These are phyloP conservation scores for Arachis stenosperma DNA, from an alignment of 306 rosid species.

Conservation along the genomic window DNA sequence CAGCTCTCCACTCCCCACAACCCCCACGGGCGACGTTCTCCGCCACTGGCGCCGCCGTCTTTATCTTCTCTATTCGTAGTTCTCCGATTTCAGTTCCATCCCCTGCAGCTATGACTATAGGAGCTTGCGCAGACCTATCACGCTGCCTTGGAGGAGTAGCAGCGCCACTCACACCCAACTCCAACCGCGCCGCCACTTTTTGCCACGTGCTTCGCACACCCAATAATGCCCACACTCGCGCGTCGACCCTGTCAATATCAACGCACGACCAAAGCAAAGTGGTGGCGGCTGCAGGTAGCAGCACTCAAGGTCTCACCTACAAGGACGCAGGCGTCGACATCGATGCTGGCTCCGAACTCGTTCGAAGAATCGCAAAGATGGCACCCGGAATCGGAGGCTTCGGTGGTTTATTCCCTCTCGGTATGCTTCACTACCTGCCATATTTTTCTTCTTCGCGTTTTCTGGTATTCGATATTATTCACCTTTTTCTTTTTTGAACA, in stretches of 20 bases:
- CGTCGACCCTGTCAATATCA: conserved; percentile 32
- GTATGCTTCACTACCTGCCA: conserved; percentile 41
- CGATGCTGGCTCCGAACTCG: conserved; percentile 93
- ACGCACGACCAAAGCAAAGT: conserved; percentile 11
- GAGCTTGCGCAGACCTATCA: conserved; percentile 35
- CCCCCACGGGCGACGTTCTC: background rate
- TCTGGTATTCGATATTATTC: background rate
- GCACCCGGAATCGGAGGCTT: conserved; percentile 96
- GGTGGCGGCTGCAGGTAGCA: background rate
- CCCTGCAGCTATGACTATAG: conserved; percentile 26
- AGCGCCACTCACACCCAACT: conserved; percentile 31
- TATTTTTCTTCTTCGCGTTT: background rate
- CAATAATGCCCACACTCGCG: background rate
- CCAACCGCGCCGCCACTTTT: background rate
- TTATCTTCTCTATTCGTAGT: background rate
- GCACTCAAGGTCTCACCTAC: conserved; percentile 61
- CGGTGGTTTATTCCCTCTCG: conserved; percentile 88
- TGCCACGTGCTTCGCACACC: background rate
- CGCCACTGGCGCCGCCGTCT: background rate
- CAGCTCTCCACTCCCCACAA: conserved; percentile 4
- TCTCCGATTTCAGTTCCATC: background rate
- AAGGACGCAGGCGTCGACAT: conserved; percentile 92
- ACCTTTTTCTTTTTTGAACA: conserved; percentile 29
- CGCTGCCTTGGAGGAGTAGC: conserved; percentile 12
- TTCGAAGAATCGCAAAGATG: conserved; percentile 81